Evolutionary conservation across 1,284 basidiomycete species (phyloP).

Genomic region (Uromyces viciae-fabae): DNA sequence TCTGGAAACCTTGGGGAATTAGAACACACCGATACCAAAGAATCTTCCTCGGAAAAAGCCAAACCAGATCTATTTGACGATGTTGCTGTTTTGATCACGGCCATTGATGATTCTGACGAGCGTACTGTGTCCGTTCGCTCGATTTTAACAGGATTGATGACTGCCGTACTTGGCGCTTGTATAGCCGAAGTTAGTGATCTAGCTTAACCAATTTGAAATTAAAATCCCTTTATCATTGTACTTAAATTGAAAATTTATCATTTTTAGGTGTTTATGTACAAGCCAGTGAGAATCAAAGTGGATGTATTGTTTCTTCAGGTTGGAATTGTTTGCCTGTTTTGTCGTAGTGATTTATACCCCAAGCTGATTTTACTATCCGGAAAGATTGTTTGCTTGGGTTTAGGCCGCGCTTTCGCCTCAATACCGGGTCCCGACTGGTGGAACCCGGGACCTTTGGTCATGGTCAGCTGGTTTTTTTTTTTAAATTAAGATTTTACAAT

Average conservation of each 20-base stretch:
- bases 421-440: slow-evolving; percentile 40
- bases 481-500: too few relatives aligned
- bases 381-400: slow-evolving; percentile 14
- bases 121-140: slow-evolving; percentile 24
- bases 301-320: slow-evolving; percentile 34
- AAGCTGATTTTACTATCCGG: background rate
- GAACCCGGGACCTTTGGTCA: slow-evolving; percentile 21
- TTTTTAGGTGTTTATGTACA: slow-evolving; percentile 33
- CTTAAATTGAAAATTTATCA: background rate
- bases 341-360: background rate
- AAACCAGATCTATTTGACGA: slow-evolving; percentile 36
- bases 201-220: background rate
- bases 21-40: too few relatives aligned
- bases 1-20: too few relatives aligned
- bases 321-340: background rate
- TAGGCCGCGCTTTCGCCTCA: slow-evolving; percentile 7
- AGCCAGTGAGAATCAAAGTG: slow-evolving; percentile 13
- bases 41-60: too few relatives aligned
- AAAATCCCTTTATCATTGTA: background rate
- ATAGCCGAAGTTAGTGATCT: slow-evolving; percentile 13
- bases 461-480: too few relatives aligned
- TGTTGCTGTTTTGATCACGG: slow-evolving; percentile 18
- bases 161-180: slow-evolving; percentile 16
- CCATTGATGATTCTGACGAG: slow-evolving; percentile 15
- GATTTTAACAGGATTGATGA: slow-evolving; percentile 8